Conservation (phyloP, 768 basidiomycete genomes). For the Amyloporia xantha region DNA sequence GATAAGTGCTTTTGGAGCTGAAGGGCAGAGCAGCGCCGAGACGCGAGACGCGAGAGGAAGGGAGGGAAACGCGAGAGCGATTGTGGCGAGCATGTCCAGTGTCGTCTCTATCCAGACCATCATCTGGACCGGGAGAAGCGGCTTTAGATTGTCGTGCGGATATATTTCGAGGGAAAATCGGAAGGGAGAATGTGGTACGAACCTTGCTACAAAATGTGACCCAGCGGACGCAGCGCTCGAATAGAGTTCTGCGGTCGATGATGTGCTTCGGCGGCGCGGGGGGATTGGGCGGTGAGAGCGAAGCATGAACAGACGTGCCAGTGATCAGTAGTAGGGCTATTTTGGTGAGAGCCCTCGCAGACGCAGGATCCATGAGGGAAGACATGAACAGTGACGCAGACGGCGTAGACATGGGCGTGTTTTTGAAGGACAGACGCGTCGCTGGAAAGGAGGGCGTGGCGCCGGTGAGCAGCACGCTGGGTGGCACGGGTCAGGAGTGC, state of each 20-base stretch:
- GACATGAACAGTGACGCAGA: background rate
- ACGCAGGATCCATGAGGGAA: background rate
- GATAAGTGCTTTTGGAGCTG: slow-evolving; percentile 4
- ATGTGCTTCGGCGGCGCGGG: slow-evolving; percentile 16
- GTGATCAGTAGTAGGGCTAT: slow-evolving; percentile 16
- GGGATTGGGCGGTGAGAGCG: slow-evolving; percentile 20
- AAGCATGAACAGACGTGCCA: slow-evolving; percentile 15
- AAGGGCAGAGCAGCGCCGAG: slow-evolving; percentile 3
- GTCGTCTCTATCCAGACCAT: slow-evolving; percentile 18
- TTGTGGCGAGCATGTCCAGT: slow-evolving; percentile 17
- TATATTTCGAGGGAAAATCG: background rate
- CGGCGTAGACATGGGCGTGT: background rate
- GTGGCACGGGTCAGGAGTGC: background rate
- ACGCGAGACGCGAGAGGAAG: slow-evolving; percentile 10
- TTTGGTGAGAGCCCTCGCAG: slow-evolving; percentile 9
- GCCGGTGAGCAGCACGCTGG: no score
- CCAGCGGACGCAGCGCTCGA: slow-evolving; percentile 19
- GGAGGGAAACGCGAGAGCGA: slow-evolving; percentile 13
- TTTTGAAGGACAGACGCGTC: background rate
- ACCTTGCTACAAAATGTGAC: slow-evolving; percentile 24
- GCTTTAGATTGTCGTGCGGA: background rate
- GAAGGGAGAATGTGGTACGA: slow-evolving; percentile 1
- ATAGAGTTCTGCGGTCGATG: slow-evolving; percentile 16
- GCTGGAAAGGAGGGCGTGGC: background rate
- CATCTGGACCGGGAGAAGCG: slow-evolving; percentile 6